phyloP scores from a whole-genome alignment of 257 asterid species.

The Datura wrightii region DNA sequence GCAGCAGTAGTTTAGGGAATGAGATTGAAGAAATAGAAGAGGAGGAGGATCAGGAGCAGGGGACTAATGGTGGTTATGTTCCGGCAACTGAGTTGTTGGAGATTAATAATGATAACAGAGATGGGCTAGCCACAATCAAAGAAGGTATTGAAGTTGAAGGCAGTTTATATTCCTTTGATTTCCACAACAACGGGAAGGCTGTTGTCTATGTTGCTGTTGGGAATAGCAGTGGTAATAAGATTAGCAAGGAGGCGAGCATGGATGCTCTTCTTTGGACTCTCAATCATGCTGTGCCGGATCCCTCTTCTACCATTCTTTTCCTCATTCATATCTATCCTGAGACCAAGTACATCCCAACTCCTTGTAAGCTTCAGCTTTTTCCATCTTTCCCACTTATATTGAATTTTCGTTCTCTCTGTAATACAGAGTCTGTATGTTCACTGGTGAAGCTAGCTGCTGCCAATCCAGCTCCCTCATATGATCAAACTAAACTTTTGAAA shows the following conservation, averaged over 20 bases:
- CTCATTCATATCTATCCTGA: constrained; percentile 71
- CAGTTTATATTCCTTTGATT: constrained; percentile 42
- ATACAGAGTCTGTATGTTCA: too few relatives aligned
- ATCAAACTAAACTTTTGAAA: too few relatives aligned
- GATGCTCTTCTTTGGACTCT: constrained; percentile 69
- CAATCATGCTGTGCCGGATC: constrained; percentile 28
- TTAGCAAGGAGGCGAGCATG: constrained; percentile 51
- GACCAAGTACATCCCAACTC: constrained; percentile 69
- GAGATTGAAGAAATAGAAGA: constrained; percentile 21
- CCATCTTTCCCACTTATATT: background rate
- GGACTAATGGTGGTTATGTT: background rate
- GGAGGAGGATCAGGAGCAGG: background rate
- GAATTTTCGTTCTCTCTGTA: too few relatives aligned
- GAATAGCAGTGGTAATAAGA: constrained; percentile 25
- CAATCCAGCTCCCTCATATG: too few relatives aligned
- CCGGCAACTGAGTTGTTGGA: background rate
- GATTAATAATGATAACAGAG: background rate
- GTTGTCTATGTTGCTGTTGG: constrained; percentile 61
- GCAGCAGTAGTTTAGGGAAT: constrained; percentile 5
- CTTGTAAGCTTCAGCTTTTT: constrained; percentile 46
- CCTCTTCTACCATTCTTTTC: constrained; percentile 49
- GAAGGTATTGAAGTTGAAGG: constrained; percentile 39
- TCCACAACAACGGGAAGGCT: constrained; percentile 34
- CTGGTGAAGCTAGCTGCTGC: too few relatives aligned
- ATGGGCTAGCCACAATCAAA: constrained; percentile 30